Evolutionary conservation across 2,329 filamentous ascomycete genomes (phyloP), one percentile per base, ranked within the genome.

Genomic region (Penicillium janthinellum): DNA sequence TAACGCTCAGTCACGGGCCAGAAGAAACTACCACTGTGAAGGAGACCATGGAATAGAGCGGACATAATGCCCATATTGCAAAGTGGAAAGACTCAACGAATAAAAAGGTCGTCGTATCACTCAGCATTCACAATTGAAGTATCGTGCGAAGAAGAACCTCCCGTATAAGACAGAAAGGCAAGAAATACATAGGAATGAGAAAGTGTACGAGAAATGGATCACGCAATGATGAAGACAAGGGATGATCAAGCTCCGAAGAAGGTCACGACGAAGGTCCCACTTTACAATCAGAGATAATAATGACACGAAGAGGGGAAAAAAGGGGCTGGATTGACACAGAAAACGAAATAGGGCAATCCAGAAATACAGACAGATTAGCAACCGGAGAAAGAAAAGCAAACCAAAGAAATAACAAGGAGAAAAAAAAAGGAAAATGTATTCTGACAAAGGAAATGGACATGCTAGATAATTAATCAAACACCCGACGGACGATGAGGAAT

Each of bases 401-500:
- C 60, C 28, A 59, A 47, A 61, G 55, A 67, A 64, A 62, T 61
- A 50, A 56, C 49, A 57, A 54, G 37, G 49, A 25, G 34, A 20
- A 8, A 22, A 48, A 58, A 57, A 42, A 54, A 67, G 62, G 59
- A 62, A 67, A 66, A 65, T 68, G 62, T 68, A 64, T 68, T 69
- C 64, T 60, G 59, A 69, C 67, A 70, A 70, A 69, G 63, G 63
- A 70, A 69, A 72, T 55, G 59, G 66, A 70, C 64, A 73, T 72
- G 71, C 71, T 73, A 73, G 67, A 71, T 67, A 69, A 71, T 71
- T 68, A 67, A 67, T 70, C 72, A 73, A 70, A 67, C 66, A 67
- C 55, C 64, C 65, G 48, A 57, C 53, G 68, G 67, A 70, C 68
- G 69, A 71, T 66, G 68, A 73, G 64, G 68, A 41, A 41, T 70